Base-by-base conservation (phyloP, 2,329 filamentous ascomycete genomes). In the Arthrinium puccinioides region DNA sequence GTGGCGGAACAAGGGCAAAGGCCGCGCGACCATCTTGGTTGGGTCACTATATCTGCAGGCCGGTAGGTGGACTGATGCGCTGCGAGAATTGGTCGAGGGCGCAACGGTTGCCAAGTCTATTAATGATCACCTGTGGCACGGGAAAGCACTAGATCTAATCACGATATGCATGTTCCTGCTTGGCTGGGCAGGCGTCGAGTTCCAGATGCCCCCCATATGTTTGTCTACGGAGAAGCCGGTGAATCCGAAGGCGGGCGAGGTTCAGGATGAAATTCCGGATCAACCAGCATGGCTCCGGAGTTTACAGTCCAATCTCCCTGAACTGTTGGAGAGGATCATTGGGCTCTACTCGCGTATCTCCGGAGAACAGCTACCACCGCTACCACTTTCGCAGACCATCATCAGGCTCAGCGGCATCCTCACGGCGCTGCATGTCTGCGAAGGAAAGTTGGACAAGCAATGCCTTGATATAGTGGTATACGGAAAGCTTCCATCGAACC, bases 51-150 rank as follows among this genome's bases (percentile, higher is more conserved):
- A 90, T 57, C 75, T 98, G 48, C 84, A 89, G 59, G 84, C 87
- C 37, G 92, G 92, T 19, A 79, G 88, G 44, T 96, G 92, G 88
- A 76, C 72, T 32, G 89, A 97, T 62, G 89, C 90, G 7, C 60
- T 97, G 31, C 84, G 79, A 56, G 87, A 94, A 54, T 74, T 96
- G 16, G 70, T 79, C 9, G 90, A 96, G 42, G 87, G 84, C 37
- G 88, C 85, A 2, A 75, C 76, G 9, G 78, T 82, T 48, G 83
- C 87, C 13, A 83, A 87, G 50, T 80, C 79, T 25, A 75, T 85
- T 41, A 89, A 87, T 50, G 92, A 98, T 60, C 87, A 95, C 60
- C 60, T 97, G n/a, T 98, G 92, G 90, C 87, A 96, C 62, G 92
- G 86, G 14, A 97, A 97, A 61, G 89, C 87, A 1, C 69, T 98